Conservation (phyloP, 1,139 yeast species). For the Lodderomyces jiufengensis region DNA sequence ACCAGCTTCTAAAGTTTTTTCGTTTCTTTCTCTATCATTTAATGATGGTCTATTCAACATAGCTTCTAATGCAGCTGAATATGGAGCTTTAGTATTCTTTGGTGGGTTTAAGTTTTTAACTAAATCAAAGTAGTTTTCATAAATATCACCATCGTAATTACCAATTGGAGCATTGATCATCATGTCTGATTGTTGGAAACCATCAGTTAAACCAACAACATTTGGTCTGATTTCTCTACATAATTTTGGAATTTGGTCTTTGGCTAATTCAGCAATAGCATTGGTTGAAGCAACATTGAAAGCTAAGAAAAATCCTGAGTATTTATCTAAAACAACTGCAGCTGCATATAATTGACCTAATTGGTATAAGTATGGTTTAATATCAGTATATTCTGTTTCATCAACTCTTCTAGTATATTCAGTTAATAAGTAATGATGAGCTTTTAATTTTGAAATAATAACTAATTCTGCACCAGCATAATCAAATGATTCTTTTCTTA, state of each 20-base stretch:
- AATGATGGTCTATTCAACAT: slow-evolving; percentile 38
- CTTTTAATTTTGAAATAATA: slow-evolving; percentile 52
- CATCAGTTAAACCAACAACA: slow-evolving; percentile 44
- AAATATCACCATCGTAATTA: slow-evolving; percentile 43
- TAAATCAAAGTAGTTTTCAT: slow-evolving; percentile 42
- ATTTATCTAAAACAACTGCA: slow-evolving; percentile 33
- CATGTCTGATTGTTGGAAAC: slow-evolving; percentile 48
- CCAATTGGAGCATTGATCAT: slow-evolving; percentile 43
- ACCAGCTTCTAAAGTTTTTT: slow-evolving; percentile 26
- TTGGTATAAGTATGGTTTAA: slow-evolving; percentile 23
- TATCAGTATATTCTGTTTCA: slow-evolving; percentile 18
- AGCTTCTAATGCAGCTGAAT: slow-evolving; percentile 30
- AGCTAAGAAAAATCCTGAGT: slow-evolving; percentile 40
- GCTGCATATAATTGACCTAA: slow-evolving; percentile 30
- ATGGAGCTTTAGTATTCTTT: slow-evolving; percentile 36
- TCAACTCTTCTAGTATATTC: slow-evolving; percentile 29
- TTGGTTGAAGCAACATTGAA: slow-evolving; percentile 32
- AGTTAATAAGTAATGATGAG: slow-evolving; percentile 34
- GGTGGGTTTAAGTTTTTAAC: slow-evolving; percentile 41
- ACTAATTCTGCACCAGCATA: slow-evolving; percentile 58
- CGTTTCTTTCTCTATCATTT: slow-evolving; percentile 40
- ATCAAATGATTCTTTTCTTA: slow-evolving; percentile 35
- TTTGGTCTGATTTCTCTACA: slow-evolving; percentile 42
- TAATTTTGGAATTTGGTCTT: slow-evolving; percentile 31
- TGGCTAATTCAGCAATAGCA: slow-evolving; percentile 31